Base-by-base conservation (phyloP, 148 eudicot genomes). In the Rhododendron mucronatum region DNA sequence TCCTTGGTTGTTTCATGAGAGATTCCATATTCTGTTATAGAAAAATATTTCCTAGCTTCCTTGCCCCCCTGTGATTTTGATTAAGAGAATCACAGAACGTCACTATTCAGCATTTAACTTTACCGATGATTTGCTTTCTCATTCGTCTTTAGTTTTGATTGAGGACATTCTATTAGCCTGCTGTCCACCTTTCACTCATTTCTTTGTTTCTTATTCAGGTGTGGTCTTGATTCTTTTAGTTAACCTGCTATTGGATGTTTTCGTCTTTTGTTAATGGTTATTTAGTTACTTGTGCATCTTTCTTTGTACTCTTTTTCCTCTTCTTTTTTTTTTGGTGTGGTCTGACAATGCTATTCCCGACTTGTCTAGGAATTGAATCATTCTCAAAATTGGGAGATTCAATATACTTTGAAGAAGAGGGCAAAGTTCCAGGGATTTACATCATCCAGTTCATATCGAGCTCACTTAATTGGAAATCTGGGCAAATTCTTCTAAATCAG, bases 311-410 rank as follows among this genome's bases (percentile, higher is more conserved):
- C 21, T 3, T 1, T 21, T 1, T 23, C 18, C 47, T 55, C 35
- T 65, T n/a, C 21, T 2, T 5, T 7, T 18, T 28, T 63, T 1
- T 26, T 13, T 47, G 35, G 41, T 47, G 35, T 7, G 23, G 33
- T 67, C 74, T 67, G 74, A 67, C 13, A 21, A 44, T 69, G n/a
- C 65, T 65, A 30, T 45, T 28, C 48, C 59, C 51, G 20, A 59
- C 84, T 82, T 61, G 57, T 87, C 18, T 76, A 95, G 99, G 98
- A 81, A 91, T 92, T 28, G 99, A 97, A 81, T 95, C 99, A 81
- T 97, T 97, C 91, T 81, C 71, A 16, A 97, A 97, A 84, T 87
- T 97, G 86, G 99, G 99, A 91, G 98, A 97, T 88, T 95, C 98
- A 16, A 94, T 97, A 88, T 97, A 97, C 92, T 97, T 94, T 88